Conservation (phyloP, 768 basidiomycete genomes). For the Russula abietina region DNA sequence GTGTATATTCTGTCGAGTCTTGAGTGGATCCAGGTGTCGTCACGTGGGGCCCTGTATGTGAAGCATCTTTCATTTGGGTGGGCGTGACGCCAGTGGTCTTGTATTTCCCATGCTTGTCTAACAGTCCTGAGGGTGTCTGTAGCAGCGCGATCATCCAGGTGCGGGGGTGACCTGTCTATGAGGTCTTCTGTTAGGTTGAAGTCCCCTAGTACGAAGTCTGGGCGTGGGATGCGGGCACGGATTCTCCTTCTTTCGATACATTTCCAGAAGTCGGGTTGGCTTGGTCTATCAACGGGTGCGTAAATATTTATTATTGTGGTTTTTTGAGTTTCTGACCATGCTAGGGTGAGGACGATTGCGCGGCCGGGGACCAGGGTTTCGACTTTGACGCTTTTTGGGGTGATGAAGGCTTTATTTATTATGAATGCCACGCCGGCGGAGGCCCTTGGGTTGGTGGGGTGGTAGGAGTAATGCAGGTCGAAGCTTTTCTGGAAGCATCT, state of each 20-base stretch:
- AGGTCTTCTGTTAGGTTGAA: not conserved
- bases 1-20: not conserved
- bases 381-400: rapidly evolving
- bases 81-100: not conserved
- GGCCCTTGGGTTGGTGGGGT: no score
- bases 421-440: not conserved
- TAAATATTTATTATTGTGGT: not conserved
- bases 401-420: not conserved
- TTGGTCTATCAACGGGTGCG: not conserved
- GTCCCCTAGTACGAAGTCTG: not conserved
- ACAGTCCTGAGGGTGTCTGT: not conserved
- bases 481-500: no score
- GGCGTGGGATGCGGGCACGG: not conserved
- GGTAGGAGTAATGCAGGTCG: not conserved
- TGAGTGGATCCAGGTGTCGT: not conserved
- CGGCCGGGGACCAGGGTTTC: not conserved
- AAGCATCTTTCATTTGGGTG: not conserved
- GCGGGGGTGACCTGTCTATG: not conserved
- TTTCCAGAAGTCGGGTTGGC: not conserved
- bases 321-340: conserved; percentile 17
- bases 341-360: not conserved
- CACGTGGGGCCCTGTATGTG: not conserved
- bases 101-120: not conserved
- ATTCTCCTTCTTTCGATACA: not conserved
- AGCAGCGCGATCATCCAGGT: not conserved